A percentile compares a stretch with the other conserved stretches of the same genome.
These are phyloP conservation scores for Oenanthe javanica DNA, from an alignment of 140 eudicot genomes.

Conservation along the genomic window DNA sequence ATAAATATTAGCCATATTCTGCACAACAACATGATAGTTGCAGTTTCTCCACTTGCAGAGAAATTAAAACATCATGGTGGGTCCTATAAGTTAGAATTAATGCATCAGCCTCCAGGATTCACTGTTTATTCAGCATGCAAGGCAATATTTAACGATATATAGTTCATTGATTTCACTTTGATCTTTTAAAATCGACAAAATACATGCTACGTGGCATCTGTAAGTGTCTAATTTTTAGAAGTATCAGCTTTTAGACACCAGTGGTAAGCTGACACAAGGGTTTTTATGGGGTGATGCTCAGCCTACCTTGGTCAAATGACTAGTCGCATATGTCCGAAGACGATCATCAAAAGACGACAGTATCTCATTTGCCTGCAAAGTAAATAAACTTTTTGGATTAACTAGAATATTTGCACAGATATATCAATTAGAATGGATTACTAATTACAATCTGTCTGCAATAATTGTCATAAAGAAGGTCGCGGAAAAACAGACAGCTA, in stretches of 20 bases:
- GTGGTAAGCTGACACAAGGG: not conserved
- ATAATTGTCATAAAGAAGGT: not conserved
- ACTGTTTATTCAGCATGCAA: not conserved
- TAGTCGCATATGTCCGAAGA: slow-evolving; percentile 71
- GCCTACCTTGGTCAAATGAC: slow-evolving; percentile 78
- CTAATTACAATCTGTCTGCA: not conserved
- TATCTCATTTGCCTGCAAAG: slow-evolving; percentile 87
- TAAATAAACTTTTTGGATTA: not conserved
- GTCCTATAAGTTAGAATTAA: not conserved
- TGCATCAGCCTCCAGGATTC: not conserved
- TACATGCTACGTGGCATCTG: not conserved
- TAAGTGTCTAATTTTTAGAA: not conserved
- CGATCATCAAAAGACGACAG: slow-evolving; percentile 95
- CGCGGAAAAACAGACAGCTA: not conserved
- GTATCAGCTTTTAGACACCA: not conserved
- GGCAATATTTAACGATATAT: not conserved
- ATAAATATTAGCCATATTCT: not conserved
- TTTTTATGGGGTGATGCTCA: not conserved
- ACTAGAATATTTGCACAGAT: not conserved
- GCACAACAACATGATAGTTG: not conserved
- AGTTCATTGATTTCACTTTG: not conserved
- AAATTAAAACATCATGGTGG: too few relatives aligned
- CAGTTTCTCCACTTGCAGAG: not conserved
- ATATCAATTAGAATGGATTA: not conserved
- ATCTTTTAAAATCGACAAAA: not conserved